Percentiles rank a stretch among this genome's conserved stretches.
phyloP scores from a whole-genome alignment of 116 monocot species.

The Papilionanthe hybrid region DNA sequence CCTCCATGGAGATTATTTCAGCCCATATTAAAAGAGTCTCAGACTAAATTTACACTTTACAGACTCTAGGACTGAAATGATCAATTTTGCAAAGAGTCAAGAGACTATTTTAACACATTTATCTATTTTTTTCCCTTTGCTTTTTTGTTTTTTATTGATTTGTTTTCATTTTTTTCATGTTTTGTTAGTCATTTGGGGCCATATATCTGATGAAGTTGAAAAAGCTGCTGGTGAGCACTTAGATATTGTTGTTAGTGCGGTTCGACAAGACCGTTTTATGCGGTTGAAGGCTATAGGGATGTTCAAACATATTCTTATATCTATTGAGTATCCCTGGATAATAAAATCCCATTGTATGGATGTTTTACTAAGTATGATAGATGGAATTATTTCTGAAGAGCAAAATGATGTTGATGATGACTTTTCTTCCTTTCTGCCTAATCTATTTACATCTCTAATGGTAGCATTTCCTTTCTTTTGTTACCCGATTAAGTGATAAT shows the following conservation, averaged over 20 bases:
- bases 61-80: too few relatives aligned
- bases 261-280: constrained; percentile 28
- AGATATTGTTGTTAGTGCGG: constrained; percentile 23
- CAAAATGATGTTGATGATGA: constrained; percentile 21
- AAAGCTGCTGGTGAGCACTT: constrained; percentile 56
- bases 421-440: constrained; percentile 39
- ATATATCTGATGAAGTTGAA: constrained; percentile 53
- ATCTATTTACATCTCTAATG: constrained; percentile 58
- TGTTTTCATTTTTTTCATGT: constrained; percentile 1
- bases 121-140: neutral
- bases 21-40: too few relatives aligned
- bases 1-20: too few relatives aligned
- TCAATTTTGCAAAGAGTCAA: too few relatives aligned
- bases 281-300: constrained; percentile 59
- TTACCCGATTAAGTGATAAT: neutral
- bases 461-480: constrained; percentile 23
- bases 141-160: neutral
- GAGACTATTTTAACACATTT: too few relatives aligned
- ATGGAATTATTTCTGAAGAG: constrained; percentile 25
- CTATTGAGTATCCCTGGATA: constrained; percentile 58
- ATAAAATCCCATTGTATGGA: constrained; percentile 64
- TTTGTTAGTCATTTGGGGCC: constrained; percentile 69
- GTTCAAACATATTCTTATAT: constrained; percentile 47
- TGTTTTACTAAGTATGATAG: constrained; percentile 42
- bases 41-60: too few relatives aligned